Evolutionary conservation across 148 eudicot genomes (phyloP).

Genomic region (Amaranthus palmeri): DNA sequence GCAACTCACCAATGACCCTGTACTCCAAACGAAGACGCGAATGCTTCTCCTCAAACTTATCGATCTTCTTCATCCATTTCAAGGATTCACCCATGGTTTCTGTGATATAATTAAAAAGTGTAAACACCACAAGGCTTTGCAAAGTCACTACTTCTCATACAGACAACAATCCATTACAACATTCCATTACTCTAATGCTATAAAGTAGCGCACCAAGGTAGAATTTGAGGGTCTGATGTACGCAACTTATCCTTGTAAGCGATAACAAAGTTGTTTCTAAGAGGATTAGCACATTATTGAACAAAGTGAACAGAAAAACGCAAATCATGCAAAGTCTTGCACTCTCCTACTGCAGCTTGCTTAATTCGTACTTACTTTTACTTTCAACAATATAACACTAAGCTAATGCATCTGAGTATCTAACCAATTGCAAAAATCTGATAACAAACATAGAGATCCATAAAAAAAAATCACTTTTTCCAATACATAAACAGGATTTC

Average conservation of each 20-base stretch:
- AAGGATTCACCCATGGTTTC: constrained; percentile 63
- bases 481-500: too few species aligned
- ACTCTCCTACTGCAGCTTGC: too few species aligned
- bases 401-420: too few species aligned
- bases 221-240: background rate
- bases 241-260: too few species aligned
- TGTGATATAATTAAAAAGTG: constrained; percentile 28
- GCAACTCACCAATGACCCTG: constrained; percentile 79
- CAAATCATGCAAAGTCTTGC: background rate
- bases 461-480: too few species aligned
- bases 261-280: too few species aligned
- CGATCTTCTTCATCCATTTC: constrained; percentile 63
- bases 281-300: background rate
- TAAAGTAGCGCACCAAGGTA: background rate
- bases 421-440: too few species aligned
- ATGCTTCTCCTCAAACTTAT: constrained; percentile 76
- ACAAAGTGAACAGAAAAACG: background rate
- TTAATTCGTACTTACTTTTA: too few species aligned
- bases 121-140: constrained; percentile 2
- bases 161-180: background rate
- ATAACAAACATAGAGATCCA: too few species aligned
- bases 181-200: background rate
- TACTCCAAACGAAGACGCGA: constrained; percentile 61
- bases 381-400: too few species aligned
- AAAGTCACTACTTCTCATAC: background rate